Base-by-base conservation (phyloP, 139 green algal species). In the Cymbomonas tetramitiformis region DNA sequence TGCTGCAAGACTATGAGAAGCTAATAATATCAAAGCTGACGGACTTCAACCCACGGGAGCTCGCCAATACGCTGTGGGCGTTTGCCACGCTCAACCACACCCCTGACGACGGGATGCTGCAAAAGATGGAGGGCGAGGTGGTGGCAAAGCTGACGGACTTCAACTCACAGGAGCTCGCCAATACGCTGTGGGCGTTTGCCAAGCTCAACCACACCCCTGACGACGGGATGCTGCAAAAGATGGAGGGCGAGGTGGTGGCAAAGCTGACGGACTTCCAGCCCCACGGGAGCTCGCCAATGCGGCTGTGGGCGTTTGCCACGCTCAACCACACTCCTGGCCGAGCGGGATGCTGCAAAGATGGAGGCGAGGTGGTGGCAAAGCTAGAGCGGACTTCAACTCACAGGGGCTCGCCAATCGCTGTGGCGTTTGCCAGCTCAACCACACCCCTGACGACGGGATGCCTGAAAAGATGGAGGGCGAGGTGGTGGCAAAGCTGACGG, bases 171-270 rank as follows among this genome's bases (percentile, higher is more conserved):
- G 46, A 65, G 25, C 56, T 57, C 23, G 34, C 36, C 29, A 54
- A 57, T 28, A 3, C 56, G 28, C 28, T 65, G 8, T 65, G 57
- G 57, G 57, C 43, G 1, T 56, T 56, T 15, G 55, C 55, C 7
- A 40, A 39, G 41, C 38, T 62, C 7, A 18, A 30, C 12, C 33
- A 52, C 38, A 21, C 25, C 23, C 38, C 41, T 2, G 19, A 5
- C 8, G 21, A 9, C 2, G 55, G n/a, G n/a, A 21, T 34, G 4
- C 44, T 57, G 3, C 26, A 6, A 12, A 33, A 18, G 9, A 23
- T 57, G 3, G 25, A 23, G 4, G 3, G 6, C 3, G 21, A 33
- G 25, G 18, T 23, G 12, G 25, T 18, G 3, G 28, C 26, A 18
- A 31, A 15, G 3, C 49, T n/a, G 15, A n/a, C 30, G 2, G 4